These are phyloP conservation scores for Salmacisia buchloeana DNA, from an alignment of 1,284 basidiomycete species.

Conservation along the genomic window DNA sequence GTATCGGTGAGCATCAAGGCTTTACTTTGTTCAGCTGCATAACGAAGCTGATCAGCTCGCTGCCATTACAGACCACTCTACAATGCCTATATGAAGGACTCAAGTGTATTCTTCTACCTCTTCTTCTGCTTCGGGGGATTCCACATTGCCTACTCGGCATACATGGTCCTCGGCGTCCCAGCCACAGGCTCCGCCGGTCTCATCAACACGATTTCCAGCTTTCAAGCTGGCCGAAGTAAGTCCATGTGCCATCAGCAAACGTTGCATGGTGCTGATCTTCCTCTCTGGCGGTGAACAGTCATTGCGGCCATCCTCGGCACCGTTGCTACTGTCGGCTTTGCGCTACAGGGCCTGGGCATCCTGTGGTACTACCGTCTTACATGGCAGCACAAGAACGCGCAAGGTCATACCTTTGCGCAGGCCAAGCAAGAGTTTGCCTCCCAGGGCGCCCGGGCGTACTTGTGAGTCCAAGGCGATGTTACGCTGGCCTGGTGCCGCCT, in stretches of 20 bases:
- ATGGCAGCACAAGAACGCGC: constrained; percentile 73
- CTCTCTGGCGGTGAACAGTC: constrained; percentile 7
- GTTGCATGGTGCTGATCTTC: neutral
- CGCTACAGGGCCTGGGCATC: constrained; percentile 72
- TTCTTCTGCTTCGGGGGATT: constrained; percentile 75
- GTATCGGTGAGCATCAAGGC: constrained; percentile 47
- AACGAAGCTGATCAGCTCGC: no score
- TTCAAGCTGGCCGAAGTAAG: constrained; percentile 16
- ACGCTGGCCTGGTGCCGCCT: no score
- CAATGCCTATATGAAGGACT: constrained; percentile 90
- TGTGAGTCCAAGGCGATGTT: constrained; percentile 47
- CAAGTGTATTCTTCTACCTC: constrained; percentile 27
- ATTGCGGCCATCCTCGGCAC: constrained; percentile 60
- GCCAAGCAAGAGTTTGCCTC: constrained; percentile 77
- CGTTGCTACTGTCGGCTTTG: constrained; percentile 79
- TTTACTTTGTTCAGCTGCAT: neutral
- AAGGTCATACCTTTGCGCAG: constrained; percentile 54
- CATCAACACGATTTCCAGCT: constrained; percentile 74
- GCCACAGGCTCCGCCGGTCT: constrained; percentile 92
- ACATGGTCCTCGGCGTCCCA: constrained; percentile 49
- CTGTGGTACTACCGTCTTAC: constrained; percentile 77
- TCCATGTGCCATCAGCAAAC: neutral
- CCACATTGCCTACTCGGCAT: constrained; percentile 78
- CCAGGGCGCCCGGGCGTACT: constrained; percentile 81
- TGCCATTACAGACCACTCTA: constrained; percentile 78